A percentile compares a stretch with the other conserved stretches of the same genome.
phyloP scores from a whole-genome alignment of 768 basidiomycete species.

The Lentinus brumalis region DNA sequence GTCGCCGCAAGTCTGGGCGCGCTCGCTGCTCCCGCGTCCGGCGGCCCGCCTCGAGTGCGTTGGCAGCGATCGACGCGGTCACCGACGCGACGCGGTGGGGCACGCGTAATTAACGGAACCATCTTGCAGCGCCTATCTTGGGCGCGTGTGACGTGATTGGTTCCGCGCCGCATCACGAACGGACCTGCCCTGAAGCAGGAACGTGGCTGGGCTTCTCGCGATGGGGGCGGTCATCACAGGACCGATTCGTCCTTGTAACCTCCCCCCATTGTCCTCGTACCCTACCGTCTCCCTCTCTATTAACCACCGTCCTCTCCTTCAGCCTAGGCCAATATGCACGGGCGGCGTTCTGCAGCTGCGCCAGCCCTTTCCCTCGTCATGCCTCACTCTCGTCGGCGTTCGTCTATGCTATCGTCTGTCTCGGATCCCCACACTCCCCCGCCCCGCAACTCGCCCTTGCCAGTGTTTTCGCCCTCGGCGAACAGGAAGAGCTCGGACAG shows the following conservation, averaged over 20 bases:
- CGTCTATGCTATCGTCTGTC: slow-evolving; percentile 50
- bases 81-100: neutral
- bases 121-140: slow-evolving; percentile 17
- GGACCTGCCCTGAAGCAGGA: slow-evolving; percentile 20
- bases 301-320: slow-evolving; percentile 23
- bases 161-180: slow-evolving; percentile 9
- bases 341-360: slow-evolving; percentile 51
- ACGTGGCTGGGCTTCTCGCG: slow-evolving; percentile 22
- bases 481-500: slow-evolving; percentile 76
- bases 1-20: neutral
- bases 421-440: slow-evolving; percentile 58
- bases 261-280: slow-evolving; percentile 28
- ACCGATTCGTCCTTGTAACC: slow-evolving; percentile 16
- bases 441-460: slow-evolving; percentile 54
- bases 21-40: neutral
- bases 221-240: slow-evolving; percentile 14
- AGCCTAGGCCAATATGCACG: slow-evolving; percentile 30
- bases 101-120: slow-evolving; percentile 19
- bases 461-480: slow-evolving; percentile 51
- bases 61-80: neutral
- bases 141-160: slow-evolving; percentile 7
- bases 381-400: slow-evolving; percentile 54
- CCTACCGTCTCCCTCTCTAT: slow-evolving; percentile 19
- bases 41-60: neutral
- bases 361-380: slow-evolving; percentile 62